A percentile compares a stretch with the other conserved stretches of the same genome.
Evolutionary conservation across 2,329 filamentous ascomycete species (phyloP).

Genomic region (Verticillium alfalfae): DNA sequence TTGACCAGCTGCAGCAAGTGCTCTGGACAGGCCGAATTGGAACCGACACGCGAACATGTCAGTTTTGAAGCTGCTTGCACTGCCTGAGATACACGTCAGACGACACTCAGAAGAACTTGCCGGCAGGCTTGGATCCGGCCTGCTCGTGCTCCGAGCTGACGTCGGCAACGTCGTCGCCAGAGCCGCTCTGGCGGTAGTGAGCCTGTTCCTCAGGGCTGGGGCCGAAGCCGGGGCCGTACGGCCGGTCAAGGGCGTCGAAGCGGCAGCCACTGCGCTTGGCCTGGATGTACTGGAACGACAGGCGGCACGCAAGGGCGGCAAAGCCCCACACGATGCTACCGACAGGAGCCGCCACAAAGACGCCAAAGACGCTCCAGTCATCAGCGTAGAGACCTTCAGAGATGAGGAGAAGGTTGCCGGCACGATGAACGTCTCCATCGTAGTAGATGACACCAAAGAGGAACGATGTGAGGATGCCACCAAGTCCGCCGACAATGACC

Average conservation of each 20-base stretch:
- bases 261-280: conserved; percentile 53
- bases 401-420: conserved; percentile 64
- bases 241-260: conserved; percentile 64
- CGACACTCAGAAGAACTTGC: conserved; percentile 49
- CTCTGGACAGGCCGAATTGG: too few relatives aligned
- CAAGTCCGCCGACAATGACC: conserved; percentile 71
- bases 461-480: conserved; percentile 74
- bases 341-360: conserved; percentile 74
- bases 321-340: conserved; percentile 70
- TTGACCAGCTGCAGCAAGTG: neutral
- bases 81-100: neutral
- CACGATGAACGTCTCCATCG: conserved; percentile 60
- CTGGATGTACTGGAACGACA: conserved; percentile 51
- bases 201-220: neutral
- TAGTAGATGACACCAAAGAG: conserved; percentile 79
- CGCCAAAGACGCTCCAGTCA: conserved; percentile 79
- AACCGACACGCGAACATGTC: too few relatives aligned
- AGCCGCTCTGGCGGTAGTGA: conserved; percentile 12
- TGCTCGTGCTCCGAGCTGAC: conserved; percentile 23
- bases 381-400: conserved; percentile 68
- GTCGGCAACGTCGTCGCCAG: conserved; percentile 17
- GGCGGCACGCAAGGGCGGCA: conserved; percentile 53
- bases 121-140: conserved; percentile 29
- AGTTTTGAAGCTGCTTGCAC: too few relatives aligned
- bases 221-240: conserved; percentile 15